Base-by-base conservation (phyloP, 306 rosid species). In the Prunus salicina region DNA sequence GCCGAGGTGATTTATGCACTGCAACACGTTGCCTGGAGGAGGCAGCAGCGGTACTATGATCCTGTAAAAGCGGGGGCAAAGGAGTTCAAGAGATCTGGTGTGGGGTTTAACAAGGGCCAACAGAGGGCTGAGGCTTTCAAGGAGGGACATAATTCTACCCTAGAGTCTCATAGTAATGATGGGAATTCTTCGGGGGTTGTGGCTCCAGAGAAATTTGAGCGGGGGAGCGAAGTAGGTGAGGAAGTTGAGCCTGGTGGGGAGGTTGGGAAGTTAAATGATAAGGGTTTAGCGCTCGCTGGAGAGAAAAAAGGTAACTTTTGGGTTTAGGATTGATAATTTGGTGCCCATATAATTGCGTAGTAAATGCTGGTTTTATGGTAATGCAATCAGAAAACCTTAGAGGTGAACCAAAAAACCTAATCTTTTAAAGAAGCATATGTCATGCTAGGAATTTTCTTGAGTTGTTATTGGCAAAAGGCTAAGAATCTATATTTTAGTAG, bases 1-100 rank as follows among this genome's bases (percentile, higher is more conserved):
- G 86, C 90, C 2, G 98, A 96, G 25, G 99, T 93, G 43, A 63
- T 65, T n/a, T 82, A 79, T 72, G 84, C 93, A 0, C 85, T 96
- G 72, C 93, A 96, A 55, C 98, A 96, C 75, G 98, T 81, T 58
- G 84, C 88, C 1, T 89, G 89, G 90, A 87, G 90, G 88, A 87
- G 80, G 88, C 99, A 92, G 83, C 98, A 86, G 80, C 88, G 90
- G 81, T 77, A 76, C 84, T 30, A 62, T 68, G 98, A 93, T 57
- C 90, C 88, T 0, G 87, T 75, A 64, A 91, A 91, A 70, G 67
- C 67, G 53, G 91, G 86, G 70, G 64, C 63, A 32, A 95, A 87
- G 87, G 94, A 92, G 11, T 75, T 64, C 75, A 92, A 82, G 88
- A 89, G 89, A 79, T 79, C 84, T 16, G 90, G 90, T 67, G 20